Percentiles rank a stretch among this genome's conserved stretches.
These are phyloP conservation scores for Microglena sp. DNA, from an alignment of 139 green algal species.

Conservation along the genomic window DNA sequence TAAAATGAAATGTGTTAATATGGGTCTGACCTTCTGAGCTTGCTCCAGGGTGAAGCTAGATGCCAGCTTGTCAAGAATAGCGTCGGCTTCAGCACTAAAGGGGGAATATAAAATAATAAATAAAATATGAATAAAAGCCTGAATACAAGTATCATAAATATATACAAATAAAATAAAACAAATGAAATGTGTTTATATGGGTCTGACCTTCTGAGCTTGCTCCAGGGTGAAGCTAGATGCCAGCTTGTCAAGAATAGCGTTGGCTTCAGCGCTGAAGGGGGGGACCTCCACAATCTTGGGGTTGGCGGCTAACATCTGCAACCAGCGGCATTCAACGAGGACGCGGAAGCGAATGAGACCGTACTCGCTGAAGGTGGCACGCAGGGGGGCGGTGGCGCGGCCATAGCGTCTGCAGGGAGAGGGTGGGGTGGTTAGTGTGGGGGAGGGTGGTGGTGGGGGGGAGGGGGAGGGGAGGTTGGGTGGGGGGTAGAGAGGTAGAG, in stretches of 20 bases:
- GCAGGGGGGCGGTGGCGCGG: slow-evolving; percentile 55
- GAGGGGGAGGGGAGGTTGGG: not conserved
- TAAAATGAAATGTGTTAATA: no score
- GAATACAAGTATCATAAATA: no score
- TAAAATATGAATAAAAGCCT: no score
- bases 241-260: slow-evolving; percentile 68
- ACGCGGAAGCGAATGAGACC: slow-evolving; percentile 90
- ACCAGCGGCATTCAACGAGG: slow-evolving; percentile 91
- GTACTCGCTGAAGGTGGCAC: slow-evolving; percentile 91
- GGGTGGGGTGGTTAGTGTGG: not conserved
- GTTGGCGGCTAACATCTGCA: slow-evolving; percentile 91
- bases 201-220: slow-evolving; percentile 63
- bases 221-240: slow-evolving; percentile 54
- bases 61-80: slow-evolving; percentile 69
- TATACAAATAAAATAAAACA: no score
- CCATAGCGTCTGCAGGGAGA: slow-evolving; percentile 66
- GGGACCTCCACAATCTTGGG: slow-evolving; percentile 69
- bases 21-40: slow-evolving; percentile 59
- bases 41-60: slow-evolving; percentile 60
- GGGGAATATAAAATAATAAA: no score
- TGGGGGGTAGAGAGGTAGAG: not conserved
- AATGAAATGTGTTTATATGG: no score
- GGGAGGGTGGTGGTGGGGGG: not conserved
- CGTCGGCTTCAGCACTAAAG: slow-evolving; percentile 62
- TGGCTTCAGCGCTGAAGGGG: slow-evolving; percentile 61